Evolutionary conservation across 2,329 filamentous ascomycete genomes (phyloP), one percentile per base, ranked within the genome.

Genomic region (Phaeosphaeriaceae sp.): DNA sequence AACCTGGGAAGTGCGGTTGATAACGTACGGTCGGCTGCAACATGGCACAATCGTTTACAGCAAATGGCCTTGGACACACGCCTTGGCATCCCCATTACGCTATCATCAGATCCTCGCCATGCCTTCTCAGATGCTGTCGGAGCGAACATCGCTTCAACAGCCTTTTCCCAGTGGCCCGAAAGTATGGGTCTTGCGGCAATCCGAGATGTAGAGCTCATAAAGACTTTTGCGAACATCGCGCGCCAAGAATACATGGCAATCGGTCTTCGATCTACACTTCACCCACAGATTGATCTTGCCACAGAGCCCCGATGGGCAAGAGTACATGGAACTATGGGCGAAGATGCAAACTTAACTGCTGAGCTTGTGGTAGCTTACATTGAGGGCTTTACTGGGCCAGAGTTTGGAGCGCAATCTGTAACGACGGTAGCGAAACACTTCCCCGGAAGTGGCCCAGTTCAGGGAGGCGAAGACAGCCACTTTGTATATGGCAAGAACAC

Each of bases 391-490:
- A 78, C 79, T 20, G 78, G 77, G 0, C 68, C 74, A 2, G 63
- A 70, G 26, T 66, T 81, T n/a, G 79, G 79, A 0, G 55, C 64
- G 0, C 52, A 74, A 21, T 79, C 77, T 2, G 75, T 82, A 3
- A 75, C 74, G 1, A 78, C 80, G 0, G 75, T 81, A 1, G 81
- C 79, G 0, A 83, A 83, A 63, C 80, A 83, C 52, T 83, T 83
- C 56, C 80, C 80, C 0, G 81, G 81, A 4, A 78, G 74, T 6
- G 81, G 81, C 0, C 74, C 80, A 0, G 73, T 78, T 57, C 66
- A 79, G 48, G 66, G 79, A 38, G 81, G 81, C 16, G 78, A 82
- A 38, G 81, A 83, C 56, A 76, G 78, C 13, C 81, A 83, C 46
- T 83, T 82, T 51, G 63, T 64, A 0, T 81, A 81, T 47, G 81